A percentile compares a stretch with the other conserved stretches of the same genome.
Conservation (phyloP, 148 eudicot species). For the Tetragonia tetragonoides region DNA sequence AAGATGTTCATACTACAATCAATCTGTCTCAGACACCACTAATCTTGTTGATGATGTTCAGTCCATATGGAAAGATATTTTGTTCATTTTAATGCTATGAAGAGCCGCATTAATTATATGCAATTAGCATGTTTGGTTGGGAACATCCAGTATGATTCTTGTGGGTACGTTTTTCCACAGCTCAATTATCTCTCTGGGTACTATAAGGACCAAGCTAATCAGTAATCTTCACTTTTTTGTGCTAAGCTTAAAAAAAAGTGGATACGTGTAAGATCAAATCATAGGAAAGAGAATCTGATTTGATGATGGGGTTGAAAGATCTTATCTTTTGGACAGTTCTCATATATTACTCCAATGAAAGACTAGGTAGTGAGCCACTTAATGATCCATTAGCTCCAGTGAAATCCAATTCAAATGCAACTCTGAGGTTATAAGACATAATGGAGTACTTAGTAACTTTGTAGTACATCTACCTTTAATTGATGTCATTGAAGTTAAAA, state of each 20-base stretch:
- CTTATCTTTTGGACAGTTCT: constrained; percentile 2
- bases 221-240: background rate
- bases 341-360: background rate
- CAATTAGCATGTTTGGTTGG: background rate
- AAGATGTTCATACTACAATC: background rate
- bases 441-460: too few relatives aligned
- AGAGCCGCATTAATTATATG: constrained; percentile 14
- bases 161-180: constrained; percentile 6
- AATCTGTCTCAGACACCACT: constrained; percentile 33
- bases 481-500: too few relatives aligned
- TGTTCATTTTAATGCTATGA: constrained; percentile 5
- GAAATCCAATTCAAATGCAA: background rate
- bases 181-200: constrained; percentile 24
- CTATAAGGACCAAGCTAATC: background rate
- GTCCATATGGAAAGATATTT: background rate
- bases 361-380: background rate
- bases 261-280: constrained; percentile 13
- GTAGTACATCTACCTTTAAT: too few relatives aligned
- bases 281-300: constrained; percentile 16
- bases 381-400: constrained; percentile 6
- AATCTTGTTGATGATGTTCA: constrained; percentile 12
- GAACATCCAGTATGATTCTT: background rate
- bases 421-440: too few relatives aligned
- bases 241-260: background rate
- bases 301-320: constrained; percentile 1